Evolutionary conservation across 257 asterid genomes (phyloP).

Genomic region (Solanum tarapatanum): DNA sequence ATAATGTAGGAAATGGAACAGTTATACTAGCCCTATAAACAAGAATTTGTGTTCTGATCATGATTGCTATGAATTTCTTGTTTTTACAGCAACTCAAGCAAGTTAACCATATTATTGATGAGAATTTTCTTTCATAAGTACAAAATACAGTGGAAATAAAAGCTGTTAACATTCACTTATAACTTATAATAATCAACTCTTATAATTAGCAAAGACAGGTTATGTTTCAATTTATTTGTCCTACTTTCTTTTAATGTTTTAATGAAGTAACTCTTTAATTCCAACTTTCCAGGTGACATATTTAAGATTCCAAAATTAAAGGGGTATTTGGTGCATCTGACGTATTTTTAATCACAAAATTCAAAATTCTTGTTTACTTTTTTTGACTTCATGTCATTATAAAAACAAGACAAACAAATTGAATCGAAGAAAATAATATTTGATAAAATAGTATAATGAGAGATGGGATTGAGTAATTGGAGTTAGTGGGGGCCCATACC

Average conservation of each 20-base stretch:
- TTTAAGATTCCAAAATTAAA: no score
- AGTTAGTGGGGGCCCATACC: constrained; percentile 61
- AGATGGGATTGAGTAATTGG: constrained; percentile 42
- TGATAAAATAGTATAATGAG: background rate
- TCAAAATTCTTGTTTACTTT: background rate
- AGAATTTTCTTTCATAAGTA: background rate
- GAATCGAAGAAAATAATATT: no score
- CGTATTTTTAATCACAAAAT: background rate
- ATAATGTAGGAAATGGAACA: background rate
- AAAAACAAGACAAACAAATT: no score
- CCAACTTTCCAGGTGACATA: rapidly evolving
- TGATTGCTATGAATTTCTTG: background rate
- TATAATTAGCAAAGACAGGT: background rate
- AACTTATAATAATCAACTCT: no score
- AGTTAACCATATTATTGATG: background rate
- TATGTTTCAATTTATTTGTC: background rate
- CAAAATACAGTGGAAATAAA: background rate
- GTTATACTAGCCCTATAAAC: background rate
- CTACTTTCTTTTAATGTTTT: no score
- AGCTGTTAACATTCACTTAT: background rate
- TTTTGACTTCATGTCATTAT: no score
- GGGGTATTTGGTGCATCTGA: background rate
- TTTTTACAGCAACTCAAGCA: background rate
- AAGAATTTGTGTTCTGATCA: background rate
- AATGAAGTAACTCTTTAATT: no score